These are phyloP conservation scores for Globisporangium canariense DNA, from an alignment of 352 stramenopile genomes.

Conservation along the genomic window DNA sequence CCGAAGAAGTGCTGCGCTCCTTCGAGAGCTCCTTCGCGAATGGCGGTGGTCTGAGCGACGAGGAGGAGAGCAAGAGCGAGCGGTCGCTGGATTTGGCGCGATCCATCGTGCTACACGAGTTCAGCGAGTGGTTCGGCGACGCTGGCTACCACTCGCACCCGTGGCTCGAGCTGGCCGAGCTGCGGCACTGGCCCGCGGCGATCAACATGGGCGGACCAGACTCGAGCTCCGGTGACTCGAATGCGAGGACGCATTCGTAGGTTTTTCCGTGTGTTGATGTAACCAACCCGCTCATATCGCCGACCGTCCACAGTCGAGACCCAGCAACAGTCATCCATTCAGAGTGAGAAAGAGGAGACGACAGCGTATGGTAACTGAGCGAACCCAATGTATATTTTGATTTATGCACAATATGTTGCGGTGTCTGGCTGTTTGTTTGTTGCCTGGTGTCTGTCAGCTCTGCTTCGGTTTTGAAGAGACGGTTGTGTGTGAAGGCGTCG, in stretches of 20 bases:
- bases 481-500: background rate
- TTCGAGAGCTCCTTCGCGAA: constrained; percentile 31
- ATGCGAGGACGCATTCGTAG: background rate
- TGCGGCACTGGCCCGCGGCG: constrained; percentile 73
- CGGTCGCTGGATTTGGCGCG: constrained; percentile 32
- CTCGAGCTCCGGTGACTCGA: background rate
- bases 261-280: background rate
- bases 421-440: background rate
- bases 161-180: constrained; percentile 78
- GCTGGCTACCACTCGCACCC: constrained; percentile 56
- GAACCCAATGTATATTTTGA: constrained; percentile 13
- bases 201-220: constrained; percentile 56
- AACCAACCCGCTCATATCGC: background rate
- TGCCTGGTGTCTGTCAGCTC: constrained; percentile 10
- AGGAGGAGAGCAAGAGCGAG: constrained; percentile 24
- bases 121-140: constrained; percentile 77
- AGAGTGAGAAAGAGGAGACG: background rate
- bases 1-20: constrained; percentile 59
- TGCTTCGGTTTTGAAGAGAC: constrained; percentile 20
- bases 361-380: background rate
- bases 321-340: background rate
- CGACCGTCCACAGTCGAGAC: constrained; percentile 4
- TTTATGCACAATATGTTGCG: constrained; percentile 6
- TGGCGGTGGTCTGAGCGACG: constrained; percentile 17
- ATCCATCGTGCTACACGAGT: constrained; percentile 54